Conservation (phyloP, 495 filamentous ascomycete species). For the Lasiosphaeriaceae sp. region DNA sequence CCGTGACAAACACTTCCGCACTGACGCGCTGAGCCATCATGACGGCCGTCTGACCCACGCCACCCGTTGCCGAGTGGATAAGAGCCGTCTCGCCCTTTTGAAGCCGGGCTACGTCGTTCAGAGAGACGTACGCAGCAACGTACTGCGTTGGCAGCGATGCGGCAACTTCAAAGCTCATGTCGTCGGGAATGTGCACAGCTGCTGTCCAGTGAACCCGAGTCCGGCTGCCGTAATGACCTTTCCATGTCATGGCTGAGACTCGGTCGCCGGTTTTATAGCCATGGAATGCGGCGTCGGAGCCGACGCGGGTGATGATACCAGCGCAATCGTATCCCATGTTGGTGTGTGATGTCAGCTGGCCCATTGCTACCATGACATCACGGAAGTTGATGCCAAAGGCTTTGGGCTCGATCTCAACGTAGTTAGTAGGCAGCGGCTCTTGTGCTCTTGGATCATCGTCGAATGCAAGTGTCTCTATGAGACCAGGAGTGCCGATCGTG, state of each 20-base stretch:
- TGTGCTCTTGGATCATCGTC: conserved; percentile 21
- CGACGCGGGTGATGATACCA: conserved; percentile 49
- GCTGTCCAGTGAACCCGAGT: conserved; percentile 15
- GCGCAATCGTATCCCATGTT: conserved; percentile 46
- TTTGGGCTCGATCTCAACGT: conserved; percentile 38
- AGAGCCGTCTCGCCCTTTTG: conserved; percentile 51
- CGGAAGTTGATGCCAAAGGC: conserved; percentile 42
- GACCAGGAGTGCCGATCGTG: conserved; percentile 28
- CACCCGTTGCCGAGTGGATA: conserved; percentile 56
- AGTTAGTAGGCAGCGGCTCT: conserved; percentile 19
- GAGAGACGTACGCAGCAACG: conserved; percentile 49
- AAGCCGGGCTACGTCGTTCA: conserved; percentile 35
- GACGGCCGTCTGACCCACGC: conserved; percentile 57
- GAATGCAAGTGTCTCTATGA: conserved; percentile 31
- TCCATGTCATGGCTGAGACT: conserved; percentile 37
- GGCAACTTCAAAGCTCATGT: conserved; percentile 45
- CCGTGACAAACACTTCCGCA: conserved; percentile 54
- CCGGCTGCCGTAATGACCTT: conserved; percentile 23
- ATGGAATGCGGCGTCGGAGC: conserved; percentile 40
- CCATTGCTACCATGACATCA: conserved; percentile 52
- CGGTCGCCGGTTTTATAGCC: conserved; percentile 43
- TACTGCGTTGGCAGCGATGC: conserved; percentile 52
- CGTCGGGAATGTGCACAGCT: conserved; percentile 38
- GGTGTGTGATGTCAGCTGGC: conserved; percentile 33
- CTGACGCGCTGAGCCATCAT: conserved; percentile 47